Base-by-base conservation (phyloP, 306 rosid genomes). In the Mimosa bimucronata region DNA sequence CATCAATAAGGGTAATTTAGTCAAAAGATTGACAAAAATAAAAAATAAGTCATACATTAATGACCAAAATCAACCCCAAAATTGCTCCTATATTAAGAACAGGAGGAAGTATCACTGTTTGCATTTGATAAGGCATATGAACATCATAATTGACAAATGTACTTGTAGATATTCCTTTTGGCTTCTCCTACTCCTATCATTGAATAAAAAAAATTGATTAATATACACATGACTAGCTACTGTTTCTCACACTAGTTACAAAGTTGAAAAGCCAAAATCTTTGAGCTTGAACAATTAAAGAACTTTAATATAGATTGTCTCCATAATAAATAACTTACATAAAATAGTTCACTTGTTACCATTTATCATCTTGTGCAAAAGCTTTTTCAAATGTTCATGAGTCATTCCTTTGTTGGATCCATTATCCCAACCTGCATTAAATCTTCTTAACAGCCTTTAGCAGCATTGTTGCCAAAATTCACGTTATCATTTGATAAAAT, bases 391-490 rank as follows among this genome's bases (percentile, higher is more conserved):
- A 75, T 84, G 65, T 50, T 16, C n/a, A n/a, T 29, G 4, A 23
- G 31, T 58, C 31, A 66, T 80, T 88, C 97, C 97, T 94, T 92
- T 18, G 97, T 46, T 77, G 97, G 98, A 85, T 94, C 98, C 84
- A 94, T 90, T 79, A 94, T 94, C 68, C 95, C 92, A 80, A 94
- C 92, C 81, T 88, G 72, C 91, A 92, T 88, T 31, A 92, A 90
- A 88, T 92, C 95, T 85, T 92, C 98, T 23, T 89, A 94, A 75
- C 91, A 75, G 75, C 90, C 88, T 80, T 52, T 90, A 23, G 95
- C 97, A 78, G 97, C 97, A 75, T 94, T 94, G 83, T 91, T 91
- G 81, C 98, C 97, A 48, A 88, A 91, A 75, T 78, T 83, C 46
- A 79, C 45, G 75, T 88, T 65, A 75, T 86, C 83, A 16, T 85